Evolutionary conservation across 495 filamentous ascomycete genomes (phyloP).

Genomic region (Rhizodiscina lignyota): DNA sequence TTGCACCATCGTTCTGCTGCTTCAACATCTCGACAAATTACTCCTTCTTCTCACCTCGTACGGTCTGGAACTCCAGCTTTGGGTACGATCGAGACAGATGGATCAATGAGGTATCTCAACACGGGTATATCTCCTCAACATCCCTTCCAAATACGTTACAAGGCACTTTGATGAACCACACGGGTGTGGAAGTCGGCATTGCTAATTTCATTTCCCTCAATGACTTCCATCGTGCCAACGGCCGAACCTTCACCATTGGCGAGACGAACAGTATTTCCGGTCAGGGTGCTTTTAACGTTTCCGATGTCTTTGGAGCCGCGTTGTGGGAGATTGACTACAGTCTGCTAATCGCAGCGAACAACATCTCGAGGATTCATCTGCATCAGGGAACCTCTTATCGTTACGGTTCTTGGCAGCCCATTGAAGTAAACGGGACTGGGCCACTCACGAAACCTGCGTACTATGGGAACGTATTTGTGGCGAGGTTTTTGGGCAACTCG

Average conservation of each 20-base stretch:
- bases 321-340: constrained; percentile 56
- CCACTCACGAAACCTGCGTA: constrained; percentile 20
- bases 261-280: too few species aligned
- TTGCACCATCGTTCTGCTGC: constrained; percentile 50
- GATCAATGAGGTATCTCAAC: constrained; percentile 42
- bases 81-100: constrained; percentile 28
- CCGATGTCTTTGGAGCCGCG: constrained; percentile 54
- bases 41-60: too few species aligned
- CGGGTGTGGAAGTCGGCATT: constrained; percentile 32
- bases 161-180: constrained; percentile 51
- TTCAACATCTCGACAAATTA: constrained; percentile 31
- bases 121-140: too few species aligned
- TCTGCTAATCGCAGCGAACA: constrained; percentile 36
- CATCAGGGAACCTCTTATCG: constrained; percentile 29
- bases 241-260: too few species aligned
- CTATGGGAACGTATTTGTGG: constrained; percentile 22
- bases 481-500: constrained; percentile 19
- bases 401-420: constrained; percentile 21
- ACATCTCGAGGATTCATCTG: constrained; percentile 46
- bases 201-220: constrained; percentile 18
- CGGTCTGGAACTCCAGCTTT: too few species aligned
- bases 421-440: constrained; percentile 10
- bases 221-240: too few species aligned
- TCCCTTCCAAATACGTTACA: constrained; percentile 48
- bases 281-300: constrained; percentile 28